phyloP scores from a whole-genome alignment of 192 early-diverging fungal genomes.

The Lobulomyces angularis region DNA sequence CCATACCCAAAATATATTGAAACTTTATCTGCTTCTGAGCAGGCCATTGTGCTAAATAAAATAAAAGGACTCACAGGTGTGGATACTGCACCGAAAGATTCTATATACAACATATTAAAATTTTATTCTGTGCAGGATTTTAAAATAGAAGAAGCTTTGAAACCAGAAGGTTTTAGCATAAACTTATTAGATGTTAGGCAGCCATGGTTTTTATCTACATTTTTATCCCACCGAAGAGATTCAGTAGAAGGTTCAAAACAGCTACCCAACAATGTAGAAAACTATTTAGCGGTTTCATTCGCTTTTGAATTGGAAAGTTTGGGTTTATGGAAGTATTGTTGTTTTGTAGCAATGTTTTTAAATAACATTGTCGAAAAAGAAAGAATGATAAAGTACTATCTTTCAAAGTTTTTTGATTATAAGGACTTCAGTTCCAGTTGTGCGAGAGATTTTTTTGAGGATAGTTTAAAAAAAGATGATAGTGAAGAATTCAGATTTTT shows the following conservation, averaged over 20 bases:
- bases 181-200: slow-evolving; percentile 6
- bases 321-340: slow-evolving; percentile 75
- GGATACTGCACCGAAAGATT: neutral
- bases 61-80: neutral
- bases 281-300: slow-evolving; percentile 45
- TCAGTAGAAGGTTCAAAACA: slow-evolving; percentile 1
- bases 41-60: no score
- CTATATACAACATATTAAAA: neutral
- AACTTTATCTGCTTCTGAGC: no score
- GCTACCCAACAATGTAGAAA: slow-evolving; percentile 14
- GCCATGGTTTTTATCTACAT: slow-evolving; percentile 1
- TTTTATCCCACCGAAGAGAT: slow-evolving; percentile 4
- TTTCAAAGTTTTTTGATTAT: slow-evolving; percentile 24
- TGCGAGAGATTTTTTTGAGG: neutral
- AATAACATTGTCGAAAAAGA: slow-evolving; percentile 27
- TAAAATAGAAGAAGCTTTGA: slow-evolving; percentile 13
- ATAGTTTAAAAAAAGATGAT: slow-evolving; percentile 5
- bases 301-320: slow-evolving; percentile 57
- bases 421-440: slow-evolving; percentile 25
- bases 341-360: slow-evolving; percentile 64
- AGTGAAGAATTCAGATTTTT: slow-evolving; percentile 43
- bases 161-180: slow-evolving; percentile 4
- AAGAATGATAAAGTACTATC: slow-evolving; percentile 24
- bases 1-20: no score
- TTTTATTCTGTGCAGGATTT: slow-evolving; percentile 26